phyloP scores from a whole-genome alignment of 2,329 filamentous ascomycete species.

The Ophiostoma himal-ulmi region DNA sequence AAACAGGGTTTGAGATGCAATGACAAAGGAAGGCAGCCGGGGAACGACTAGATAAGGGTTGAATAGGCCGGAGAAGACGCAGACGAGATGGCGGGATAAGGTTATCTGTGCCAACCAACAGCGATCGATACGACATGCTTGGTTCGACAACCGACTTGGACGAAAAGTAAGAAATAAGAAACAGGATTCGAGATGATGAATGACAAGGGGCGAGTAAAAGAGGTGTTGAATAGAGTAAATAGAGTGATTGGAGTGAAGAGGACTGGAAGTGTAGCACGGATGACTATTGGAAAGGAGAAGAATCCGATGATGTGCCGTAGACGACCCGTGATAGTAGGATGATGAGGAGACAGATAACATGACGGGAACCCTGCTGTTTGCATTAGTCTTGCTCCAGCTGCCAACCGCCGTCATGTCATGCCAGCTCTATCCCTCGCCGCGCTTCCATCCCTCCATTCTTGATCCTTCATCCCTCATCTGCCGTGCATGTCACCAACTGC shows the following conservation, averaged over 20 bases:
- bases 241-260: neutral
- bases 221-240: neutral
- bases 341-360: neutral
- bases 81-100: neutral
- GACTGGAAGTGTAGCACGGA: neutral
- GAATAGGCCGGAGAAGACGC: neutral
- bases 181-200: neutral
- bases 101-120: neutral
- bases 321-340: too few relatives aligned
- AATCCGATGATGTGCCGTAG: neutral
- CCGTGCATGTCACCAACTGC: neutral
- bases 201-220: neutral
- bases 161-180: neutral
- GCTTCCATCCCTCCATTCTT: neutral
- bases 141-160: neutral
- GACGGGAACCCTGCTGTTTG: neutral
- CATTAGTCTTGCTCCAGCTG: neutral
- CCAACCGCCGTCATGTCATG: too few relatives aligned
- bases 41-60: neutral
- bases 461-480: neutral
- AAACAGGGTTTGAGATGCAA: neutral
- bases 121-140: constrained; percentile 1
- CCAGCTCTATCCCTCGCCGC: neutral
- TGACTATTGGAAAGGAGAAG: neutral
- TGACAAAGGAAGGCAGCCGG: neutral